Conservation (phyloP, 2,329 filamentous ascomycete species). For the Mollisia scopiformis region DNA sequence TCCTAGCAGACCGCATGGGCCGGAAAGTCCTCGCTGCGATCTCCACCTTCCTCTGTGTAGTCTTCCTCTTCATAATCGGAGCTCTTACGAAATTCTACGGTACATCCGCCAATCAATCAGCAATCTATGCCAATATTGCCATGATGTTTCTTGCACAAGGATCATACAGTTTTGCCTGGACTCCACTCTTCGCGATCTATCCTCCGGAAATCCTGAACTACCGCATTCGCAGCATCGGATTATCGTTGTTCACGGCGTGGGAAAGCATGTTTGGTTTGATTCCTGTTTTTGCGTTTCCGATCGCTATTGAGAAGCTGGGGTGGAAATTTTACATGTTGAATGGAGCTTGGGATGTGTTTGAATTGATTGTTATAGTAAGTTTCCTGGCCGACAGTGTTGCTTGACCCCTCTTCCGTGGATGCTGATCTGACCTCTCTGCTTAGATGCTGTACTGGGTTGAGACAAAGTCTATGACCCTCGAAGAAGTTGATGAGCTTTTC, state of each 20-base stretch:
- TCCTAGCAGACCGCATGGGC: not conserved
- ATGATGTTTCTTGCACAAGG: conserved; percentile 1
- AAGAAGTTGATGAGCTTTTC: conserved; percentile 2
- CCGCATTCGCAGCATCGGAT: not conserved
- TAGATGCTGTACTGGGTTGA: too few species aligned
- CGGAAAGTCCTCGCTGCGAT: too few species aligned
- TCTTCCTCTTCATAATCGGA: not conserved
- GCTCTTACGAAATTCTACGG: not conserved
- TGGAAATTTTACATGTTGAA: conserved; percentile 3
- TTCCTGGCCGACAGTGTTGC: not conserved
- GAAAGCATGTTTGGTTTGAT: too few species aligned
- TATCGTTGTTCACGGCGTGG: not conserved
- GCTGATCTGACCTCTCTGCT: too few species aligned
- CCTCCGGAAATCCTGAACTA: not conserved
- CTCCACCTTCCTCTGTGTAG: too few species aligned
- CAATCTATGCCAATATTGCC: not conserved
- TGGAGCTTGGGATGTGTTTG: not conserved
- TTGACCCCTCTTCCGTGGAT: too few species aligned
- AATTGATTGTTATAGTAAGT: not conserved
- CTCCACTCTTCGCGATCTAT: not conserved
- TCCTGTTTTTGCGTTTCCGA: too few species aligned
- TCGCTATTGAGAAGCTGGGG: not conserved
- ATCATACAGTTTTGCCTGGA: not conserved
- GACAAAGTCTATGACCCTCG: conserved; percentile 1
- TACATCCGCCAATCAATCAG: not conserved